These are phyloP conservation scores for Melanomma pulvis-pyrius DNA, from an alignment of 495 filamentous ascomycete genomes.

Conservation along the genomic window DNA sequence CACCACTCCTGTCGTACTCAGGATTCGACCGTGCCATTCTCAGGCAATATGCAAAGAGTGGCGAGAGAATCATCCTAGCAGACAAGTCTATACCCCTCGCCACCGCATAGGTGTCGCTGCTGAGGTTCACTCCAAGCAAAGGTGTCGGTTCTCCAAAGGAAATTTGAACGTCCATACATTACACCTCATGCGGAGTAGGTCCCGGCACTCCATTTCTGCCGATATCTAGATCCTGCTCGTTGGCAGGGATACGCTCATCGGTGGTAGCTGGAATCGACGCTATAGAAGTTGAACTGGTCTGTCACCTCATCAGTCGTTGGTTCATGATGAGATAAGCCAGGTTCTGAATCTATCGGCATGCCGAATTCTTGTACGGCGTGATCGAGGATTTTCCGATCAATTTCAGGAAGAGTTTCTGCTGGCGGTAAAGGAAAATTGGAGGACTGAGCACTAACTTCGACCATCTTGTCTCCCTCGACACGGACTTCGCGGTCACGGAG, in stretches of 20 bases:
- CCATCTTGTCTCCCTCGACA: conserved; percentile 49
- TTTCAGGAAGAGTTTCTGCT: conserved; percentile 1
- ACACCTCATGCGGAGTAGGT: not conserved
- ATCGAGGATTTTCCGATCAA: conserved; percentile 24
- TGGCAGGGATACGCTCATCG: conserved; percentile 23
- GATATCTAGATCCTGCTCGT: conserved; percentile 33
- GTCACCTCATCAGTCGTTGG: conserved; percentile 26
- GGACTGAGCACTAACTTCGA: conserved; percentile 40
- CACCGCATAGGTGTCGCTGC: not conserved
- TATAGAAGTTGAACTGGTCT: conserved; percentile 23
- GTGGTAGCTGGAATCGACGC: conserved; percentile 13
- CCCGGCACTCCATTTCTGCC: conserved; percentile 13
- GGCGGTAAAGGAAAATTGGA: conserved; percentile 18
- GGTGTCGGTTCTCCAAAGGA: not conserved
- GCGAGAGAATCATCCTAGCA: not conserved
- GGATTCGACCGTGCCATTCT: not conserved
- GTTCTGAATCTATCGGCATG: conserved; percentile 26
- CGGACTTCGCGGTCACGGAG: conserved; percentile 46
- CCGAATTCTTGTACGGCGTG: conserved; percentile 17
- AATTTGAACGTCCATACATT: not conserved
- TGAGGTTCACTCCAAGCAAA: not conserved
- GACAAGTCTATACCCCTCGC: not conserved
- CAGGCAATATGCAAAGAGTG: not conserved
- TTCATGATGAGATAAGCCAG: conserved; percentile 6
- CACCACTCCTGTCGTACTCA: not conserved